These are phyloP conservation scores for Schizopora paradoxa DNA, from an alignment of 1,284 basidiomycete species.

Conservation along the genomic window DNA sequence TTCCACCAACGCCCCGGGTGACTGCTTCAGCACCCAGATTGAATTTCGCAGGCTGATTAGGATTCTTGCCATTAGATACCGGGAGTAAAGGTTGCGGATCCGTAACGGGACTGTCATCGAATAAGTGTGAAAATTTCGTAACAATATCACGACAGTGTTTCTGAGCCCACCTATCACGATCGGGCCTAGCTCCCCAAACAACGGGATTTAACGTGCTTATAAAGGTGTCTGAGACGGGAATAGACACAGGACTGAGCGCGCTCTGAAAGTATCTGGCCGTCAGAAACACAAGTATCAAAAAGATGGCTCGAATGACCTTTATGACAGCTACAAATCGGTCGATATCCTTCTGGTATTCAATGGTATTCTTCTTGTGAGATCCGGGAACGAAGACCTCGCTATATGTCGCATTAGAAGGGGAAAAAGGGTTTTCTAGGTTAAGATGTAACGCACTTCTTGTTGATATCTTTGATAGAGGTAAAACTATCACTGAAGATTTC, in stretches of 20 bases:
- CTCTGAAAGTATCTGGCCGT: constrained; percentile 5
- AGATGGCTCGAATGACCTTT: background rate
- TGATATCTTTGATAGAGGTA: too few relatives aligned
- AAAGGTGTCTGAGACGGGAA: constrained; percentile 19
- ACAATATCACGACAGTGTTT: too few relatives aligned
- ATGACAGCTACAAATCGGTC: constrained; percentile 29
- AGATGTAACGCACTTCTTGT: too few relatives aligned
- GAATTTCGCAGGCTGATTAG: constrained; percentile 19
- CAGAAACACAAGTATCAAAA: background rate
- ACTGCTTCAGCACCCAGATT: constrained; percentile 26
- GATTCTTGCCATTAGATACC: constrained; percentile 19
- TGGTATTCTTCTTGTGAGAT: constrained; percentile 30
- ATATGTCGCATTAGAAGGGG: background rate
- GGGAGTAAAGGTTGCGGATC: too few relatives aligned
- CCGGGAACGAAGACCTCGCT: constrained; percentile 21
- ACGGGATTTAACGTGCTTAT: constrained; percentile 20
- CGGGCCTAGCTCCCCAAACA: constrained; percentile 17
- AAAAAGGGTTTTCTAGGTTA: background rate
- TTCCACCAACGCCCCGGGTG: constrained; percentile 30
- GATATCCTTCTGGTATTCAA: constrained; percentile 29
- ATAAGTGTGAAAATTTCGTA: background rate
- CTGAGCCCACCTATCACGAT: too few relatives aligned
- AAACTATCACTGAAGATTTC: too few relatives aligned
- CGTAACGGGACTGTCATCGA: too few relatives aligned
- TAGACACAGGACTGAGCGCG: constrained; percentile 23